Evolutionary conservation across 768 basidiomycete species (phyloP).

Genomic region (Boletus edulis): DNA sequence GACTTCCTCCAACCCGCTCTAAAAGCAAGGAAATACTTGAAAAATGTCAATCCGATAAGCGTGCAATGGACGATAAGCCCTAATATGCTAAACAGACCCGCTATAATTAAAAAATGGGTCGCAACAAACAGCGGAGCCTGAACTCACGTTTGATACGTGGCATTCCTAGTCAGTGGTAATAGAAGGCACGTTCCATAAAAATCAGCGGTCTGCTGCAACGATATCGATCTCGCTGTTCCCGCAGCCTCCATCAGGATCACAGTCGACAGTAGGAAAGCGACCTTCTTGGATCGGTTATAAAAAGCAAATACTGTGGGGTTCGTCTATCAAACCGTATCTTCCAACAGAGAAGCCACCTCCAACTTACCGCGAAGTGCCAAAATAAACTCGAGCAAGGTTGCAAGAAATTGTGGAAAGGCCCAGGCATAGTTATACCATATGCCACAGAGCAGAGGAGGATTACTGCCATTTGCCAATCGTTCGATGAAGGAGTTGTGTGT

Average conservation of each 20-base stretch:
- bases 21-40: conserved; percentile 16
- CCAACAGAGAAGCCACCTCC: neutral
- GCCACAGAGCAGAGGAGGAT: conserved; percentile 6
- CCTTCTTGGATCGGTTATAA: conserved; percentile 14
- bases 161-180: neutral
- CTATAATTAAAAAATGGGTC: neutral
- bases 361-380: conserved; percentile 18
- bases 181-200: conserved; percentile 15
- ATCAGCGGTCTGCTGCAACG: neutral
- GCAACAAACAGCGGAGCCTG: neutral
- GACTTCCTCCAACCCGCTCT: conserved; percentile 16
- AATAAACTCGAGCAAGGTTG: conserved; percentile 14
- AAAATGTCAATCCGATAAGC: conserved; percentile 14
- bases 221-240: conserved; percentile 3
- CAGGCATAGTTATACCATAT: conserved; percentile 12
- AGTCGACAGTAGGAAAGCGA: conserved; percentile 5
- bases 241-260: conserved; percentile 5
- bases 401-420: conserved; percentile 1
- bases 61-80: conserved; percentile 13
- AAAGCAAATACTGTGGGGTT: conserved; percentile 14
- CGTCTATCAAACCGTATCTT: neutral
- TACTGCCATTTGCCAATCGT: conserved; percentile 9
- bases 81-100: conserved; percentile 8
- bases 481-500: conserved; percentile 12
- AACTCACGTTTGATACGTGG: conserved; percentile 9